Evolutionary conservation across 345 rosid genomes (phyloP).

Genomic region (Firmiana major): DNA sequence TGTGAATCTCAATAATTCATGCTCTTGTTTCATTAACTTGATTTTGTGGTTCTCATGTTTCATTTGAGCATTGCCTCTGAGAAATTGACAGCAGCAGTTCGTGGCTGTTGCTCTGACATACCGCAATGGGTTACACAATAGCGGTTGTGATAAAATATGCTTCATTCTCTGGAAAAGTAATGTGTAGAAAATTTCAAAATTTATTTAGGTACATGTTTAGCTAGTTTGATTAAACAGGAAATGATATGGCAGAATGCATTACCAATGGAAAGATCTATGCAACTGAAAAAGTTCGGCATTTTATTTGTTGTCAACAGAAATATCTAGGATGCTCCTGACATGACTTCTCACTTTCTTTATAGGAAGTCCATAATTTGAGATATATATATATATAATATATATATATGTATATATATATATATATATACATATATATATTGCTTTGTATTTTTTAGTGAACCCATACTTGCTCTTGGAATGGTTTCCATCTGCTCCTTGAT

Average conservation of each 20-base stretch:
- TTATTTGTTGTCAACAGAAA: not conserved
- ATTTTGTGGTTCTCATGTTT: not conserved
- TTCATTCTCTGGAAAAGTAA: not conserved
- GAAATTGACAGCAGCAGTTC: not conserved
- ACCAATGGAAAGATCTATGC: not conserved
- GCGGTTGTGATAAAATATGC: not conserved
- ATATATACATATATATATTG: not conserved
- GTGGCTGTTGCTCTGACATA: not conserved
- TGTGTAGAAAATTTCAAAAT: not conserved
- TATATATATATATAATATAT: not conserved
- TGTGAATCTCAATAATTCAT: not conserved
- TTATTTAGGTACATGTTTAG: not conserved
- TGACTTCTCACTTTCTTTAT: not conserved
- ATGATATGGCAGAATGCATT: not conserved
- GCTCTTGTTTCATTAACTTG: not conserved
- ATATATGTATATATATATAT: not conserved
- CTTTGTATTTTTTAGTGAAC: not conserved
- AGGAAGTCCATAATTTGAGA: not conserved
- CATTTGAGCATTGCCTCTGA: not conserved
- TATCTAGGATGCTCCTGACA: not conserved
- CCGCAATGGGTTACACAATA: not conserved
- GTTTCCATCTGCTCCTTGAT: not conserved
- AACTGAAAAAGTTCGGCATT: not conserved
- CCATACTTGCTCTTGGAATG: not conserved
- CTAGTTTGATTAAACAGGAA: not conserved